Conservation (phyloP, 106 monocot species). For the Dendrobium officinale region DNA sequence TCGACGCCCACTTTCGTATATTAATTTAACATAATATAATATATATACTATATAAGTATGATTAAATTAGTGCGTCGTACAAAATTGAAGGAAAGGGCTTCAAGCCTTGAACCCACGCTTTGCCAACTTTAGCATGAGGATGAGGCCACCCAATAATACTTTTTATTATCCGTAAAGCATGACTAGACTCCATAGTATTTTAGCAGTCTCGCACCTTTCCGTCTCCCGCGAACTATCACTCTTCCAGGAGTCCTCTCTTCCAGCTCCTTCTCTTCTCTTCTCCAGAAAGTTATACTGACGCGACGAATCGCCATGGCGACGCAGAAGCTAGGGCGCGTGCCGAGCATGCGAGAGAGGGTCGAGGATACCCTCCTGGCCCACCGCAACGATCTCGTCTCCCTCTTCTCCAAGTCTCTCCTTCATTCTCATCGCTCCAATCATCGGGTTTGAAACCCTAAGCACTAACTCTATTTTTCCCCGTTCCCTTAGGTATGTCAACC, state of each 20-base stretch:
- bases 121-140: too few relatives aligned
- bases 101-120: too few relatives aligned
- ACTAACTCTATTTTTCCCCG: not conserved
- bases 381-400: slow-evolving; percentile 88
- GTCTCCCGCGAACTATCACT: not conserved
- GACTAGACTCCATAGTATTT: too few relatives aligned
- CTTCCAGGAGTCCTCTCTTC: not conserved
- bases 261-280: not conserved
- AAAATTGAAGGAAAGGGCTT: too few relatives aligned
- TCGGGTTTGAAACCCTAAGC: not conserved
- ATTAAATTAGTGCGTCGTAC: too few relatives aligned
- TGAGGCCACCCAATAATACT: too few relatives aligned
- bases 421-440: not conserved
- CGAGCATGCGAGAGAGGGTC: slow-evolving; percentile 75
- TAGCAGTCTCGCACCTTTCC: too few relatives aligned
- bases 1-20: too few relatives aligned
- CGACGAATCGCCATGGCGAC: slow-evolving; percentile 28
- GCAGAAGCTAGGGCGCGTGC: slow-evolving; percentile 41
- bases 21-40: too few relatives aligned
- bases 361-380: slow-evolving; percentile 82
- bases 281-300: not conserved
- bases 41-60: too few relatives aligned
- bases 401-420: slow-evolving; percentile 53
- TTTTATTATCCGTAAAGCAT: too few relatives aligned
- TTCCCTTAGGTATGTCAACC: slow-evolving; percentile 43